Percentiles rank a stretch among this genome's conserved stretches.
Evolutionary conservation across 139 green algal genomes (phyloP).

Genomic region (Chlamydomonas urium): DNA sequence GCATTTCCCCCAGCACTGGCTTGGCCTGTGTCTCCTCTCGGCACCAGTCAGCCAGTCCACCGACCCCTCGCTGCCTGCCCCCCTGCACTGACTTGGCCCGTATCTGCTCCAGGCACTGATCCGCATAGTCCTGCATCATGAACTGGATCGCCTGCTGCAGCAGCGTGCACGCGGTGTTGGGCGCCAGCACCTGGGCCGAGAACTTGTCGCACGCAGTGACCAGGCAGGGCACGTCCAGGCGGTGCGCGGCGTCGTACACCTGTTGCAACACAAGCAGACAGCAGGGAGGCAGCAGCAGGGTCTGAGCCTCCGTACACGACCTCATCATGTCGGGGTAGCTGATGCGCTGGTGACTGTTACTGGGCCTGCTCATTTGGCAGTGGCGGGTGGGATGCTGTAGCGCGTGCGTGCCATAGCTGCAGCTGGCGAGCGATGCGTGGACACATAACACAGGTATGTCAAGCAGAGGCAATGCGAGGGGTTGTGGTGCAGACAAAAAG

Average conservation of each 20-base stretch:
- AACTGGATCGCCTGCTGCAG: slow-evolving; percentile 30
- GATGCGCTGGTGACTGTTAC: no score
- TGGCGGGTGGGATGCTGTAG: no score
- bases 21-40: no score
- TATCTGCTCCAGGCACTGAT: slow-evolving; percentile 20
- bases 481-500: no score
- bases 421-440: no score
- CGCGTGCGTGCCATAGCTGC: no score
- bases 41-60: background rate
- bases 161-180: slow-evolving; percentile 26
- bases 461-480: no score
- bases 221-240: slow-evolving; percentile 33
- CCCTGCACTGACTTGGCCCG: slow-evolving; percentile 17
- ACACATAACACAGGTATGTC: no score
- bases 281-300: background rate
- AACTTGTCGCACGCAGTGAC: slow-evolving; percentile 27
- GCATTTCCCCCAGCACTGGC: no score
- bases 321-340: no score
- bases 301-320: no score
- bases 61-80: background rate
- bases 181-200: slow-evolving; percentile 3
- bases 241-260: slow-evolving; percentile 33
- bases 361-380: no score
- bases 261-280: slow-evolving; percentile 7
- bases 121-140: slow-evolving; percentile 20